Evolutionary conservation across 1,139 yeast species (phyloP).

Genomic region (Candida frijolesensis): DNA sequence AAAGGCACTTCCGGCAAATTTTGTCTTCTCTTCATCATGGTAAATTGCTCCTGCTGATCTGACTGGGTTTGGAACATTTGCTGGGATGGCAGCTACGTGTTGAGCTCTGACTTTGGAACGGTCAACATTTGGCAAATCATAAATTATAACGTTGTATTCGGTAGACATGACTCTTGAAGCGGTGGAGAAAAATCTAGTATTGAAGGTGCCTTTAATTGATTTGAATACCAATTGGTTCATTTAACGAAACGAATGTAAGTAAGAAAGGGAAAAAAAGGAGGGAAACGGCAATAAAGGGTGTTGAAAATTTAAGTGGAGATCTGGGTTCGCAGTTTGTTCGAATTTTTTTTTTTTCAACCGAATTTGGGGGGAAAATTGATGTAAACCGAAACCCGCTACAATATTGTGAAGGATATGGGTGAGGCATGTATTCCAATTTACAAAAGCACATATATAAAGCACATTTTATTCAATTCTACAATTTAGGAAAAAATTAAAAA

Average conservation of each 20-base stretch:
- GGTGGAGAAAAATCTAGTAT: conserved; percentile 9
- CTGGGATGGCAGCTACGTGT: conserved; percentile 61
- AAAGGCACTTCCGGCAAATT: conserved; percentile 72
- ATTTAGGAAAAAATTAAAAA: no score
- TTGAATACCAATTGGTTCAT: conserved; percentile 4
- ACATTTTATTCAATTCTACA: background rate
- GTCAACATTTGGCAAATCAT: conserved; percentile 67
- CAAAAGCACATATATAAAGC: background rate
- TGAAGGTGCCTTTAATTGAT: background rate
- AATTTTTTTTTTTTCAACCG: background rate
- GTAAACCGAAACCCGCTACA: background rate
- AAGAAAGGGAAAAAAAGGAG: background rate
- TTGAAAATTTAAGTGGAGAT: background rate
- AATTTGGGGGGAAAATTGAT: background rate
- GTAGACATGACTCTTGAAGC: conserved; percentile 20
- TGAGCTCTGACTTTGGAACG: conserved; percentile 56
- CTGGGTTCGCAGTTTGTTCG: background rate
- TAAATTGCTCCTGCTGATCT: conserved; percentile 69
- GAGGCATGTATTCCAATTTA: background rate
- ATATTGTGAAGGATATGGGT: background rate
- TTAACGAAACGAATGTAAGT: background rate
- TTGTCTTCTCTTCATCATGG: conserved; percentile 49
- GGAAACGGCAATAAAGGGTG: background rate
- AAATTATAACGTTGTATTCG: conserved; percentile 73
- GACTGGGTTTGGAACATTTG: conserved; percentile 54